phyloP scores from a whole-genome alignment of 768 basidiomycete genomes.

The Myochromella boudieri region DNA sequence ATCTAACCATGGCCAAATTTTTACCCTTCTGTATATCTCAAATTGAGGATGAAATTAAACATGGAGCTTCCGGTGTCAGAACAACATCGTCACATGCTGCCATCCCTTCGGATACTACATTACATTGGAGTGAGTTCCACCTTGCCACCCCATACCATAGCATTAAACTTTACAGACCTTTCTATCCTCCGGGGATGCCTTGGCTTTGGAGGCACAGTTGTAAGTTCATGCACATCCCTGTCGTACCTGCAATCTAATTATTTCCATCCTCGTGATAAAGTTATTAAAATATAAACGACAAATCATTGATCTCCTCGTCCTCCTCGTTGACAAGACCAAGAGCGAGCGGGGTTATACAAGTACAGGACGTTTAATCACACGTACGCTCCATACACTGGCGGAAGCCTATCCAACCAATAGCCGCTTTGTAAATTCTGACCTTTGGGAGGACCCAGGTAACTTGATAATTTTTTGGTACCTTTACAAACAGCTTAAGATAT shows the following conservation, averaged over 20 bases:
- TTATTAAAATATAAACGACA: constrained; percentile 67
- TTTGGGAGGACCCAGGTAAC: constrained; percentile 78
- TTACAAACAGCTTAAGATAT: constrained; percentile 16
- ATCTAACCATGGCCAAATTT: constrained; percentile 77
- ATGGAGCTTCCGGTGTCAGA: constrained; percentile 85
- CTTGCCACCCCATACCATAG: background rate
- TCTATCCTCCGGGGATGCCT: constrained; percentile 81
- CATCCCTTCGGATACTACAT: constrained; percentile 80
- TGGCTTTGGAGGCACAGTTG: constrained; percentile 66
- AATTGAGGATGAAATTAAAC: constrained; percentile 82
- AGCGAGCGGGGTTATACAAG: constrained; percentile 87
- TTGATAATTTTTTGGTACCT: background rate
- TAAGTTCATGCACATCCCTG: constrained; percentile 30
- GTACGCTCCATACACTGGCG: constrained; percentile 72
- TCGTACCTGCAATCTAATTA: constrained; percentile 5
- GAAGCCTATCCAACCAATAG: constrained; percentile 76
- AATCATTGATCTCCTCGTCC: constrained; percentile 58
- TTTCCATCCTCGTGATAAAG: constrained; percentile 31
- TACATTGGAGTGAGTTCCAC: constrained; percentile 82
- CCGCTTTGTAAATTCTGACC: constrained; percentile 78
- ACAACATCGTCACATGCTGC: constrained; percentile 76
- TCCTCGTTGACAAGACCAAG: constrained; percentile 78
- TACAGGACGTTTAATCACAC: constrained; percentile 74
- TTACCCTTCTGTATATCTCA: constrained; percentile 73
- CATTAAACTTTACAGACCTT: constrained; percentile 50